Base-by-base conservation (phyloP, 1,284 basidiomycete species). In the Sphagnurus paluster region DNA sequence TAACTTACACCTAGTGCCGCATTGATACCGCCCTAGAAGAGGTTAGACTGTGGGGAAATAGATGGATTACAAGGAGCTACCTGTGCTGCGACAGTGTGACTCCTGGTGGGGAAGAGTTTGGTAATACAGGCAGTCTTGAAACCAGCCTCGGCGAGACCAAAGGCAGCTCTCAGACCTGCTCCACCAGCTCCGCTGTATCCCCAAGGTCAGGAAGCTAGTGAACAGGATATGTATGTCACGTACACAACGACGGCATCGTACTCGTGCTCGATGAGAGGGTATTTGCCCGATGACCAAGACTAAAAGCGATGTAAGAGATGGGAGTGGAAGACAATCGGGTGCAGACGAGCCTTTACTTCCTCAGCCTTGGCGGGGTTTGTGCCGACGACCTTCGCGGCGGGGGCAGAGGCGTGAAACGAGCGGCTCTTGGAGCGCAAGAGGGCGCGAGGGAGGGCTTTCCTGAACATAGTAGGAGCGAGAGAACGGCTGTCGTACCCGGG, bases 91-190 rank as follows among this genome's bases (percentile, higher is more conserved):
- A 99, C 97, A 32, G 97, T 99, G 70, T 99, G 97, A 74, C 90
- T 94, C 70, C 97, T 84, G 21, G 97, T 99, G n/a, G 97, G 97
- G 80, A 99, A 99, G 19, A 99, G 82, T 74, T 99, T 99, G 59
- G 96, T 96, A 68, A 98, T 98, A 69, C 96, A 98, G 20, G 93
- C 94, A 30, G 93, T 99, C 69, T 98, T 99, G 70, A 98, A 88
- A 46, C 97, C 97, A 56, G 92, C 93, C 73, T 99, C 96, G 56
- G 97, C 97, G 38, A 99, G 85, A 76, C 97, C 97, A 70, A 99
- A 99, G 24, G 97, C 97, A 41, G 97, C 97, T 70, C 97, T 86
- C 56, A 99, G 80, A 76, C 97, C 97, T 47, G 97, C 94, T 70
- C 97, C 97, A 63, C 97, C 97, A 43, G 97, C 97, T 68, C 97